Base-by-base conservation (phyloP, 2,329 filamentous ascomycete species). In the Metarhizium anisopliae region DNA sequence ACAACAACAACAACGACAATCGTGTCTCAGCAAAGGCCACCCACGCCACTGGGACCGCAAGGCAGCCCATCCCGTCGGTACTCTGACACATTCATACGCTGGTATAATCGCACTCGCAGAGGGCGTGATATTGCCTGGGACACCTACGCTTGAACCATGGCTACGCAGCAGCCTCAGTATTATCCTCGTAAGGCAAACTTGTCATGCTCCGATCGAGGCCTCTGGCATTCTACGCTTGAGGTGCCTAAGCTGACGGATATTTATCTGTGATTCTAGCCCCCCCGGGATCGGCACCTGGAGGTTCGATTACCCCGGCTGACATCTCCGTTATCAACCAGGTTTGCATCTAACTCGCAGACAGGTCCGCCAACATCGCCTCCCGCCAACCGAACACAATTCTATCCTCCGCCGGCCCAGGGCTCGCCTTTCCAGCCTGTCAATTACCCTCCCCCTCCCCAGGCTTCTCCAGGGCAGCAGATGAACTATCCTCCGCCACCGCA, bases 361-460 rank as follows among this genome's bases (percentile, higher is more conserved):
- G 56, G 58, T 77, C 76, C 76, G 18, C 75, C 77, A 35, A 74
- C 71, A 5, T 79, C 77, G 25, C 73, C 76, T 51, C 75, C 77
- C 3, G 72, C 74, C 47, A 72, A 70, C 63, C 71, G 72, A 59
- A 68, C 73, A 25, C 74, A 73, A 50, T 77, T 76, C 66, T 78
- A 76, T 51, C 69, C 75, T 54, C 60, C 60, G 29, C 59, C 59
- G 13, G 51, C 58, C 0, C 69, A 70, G 52, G 60, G 61, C 45
- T 60, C 60, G 51, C 56, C 58, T 6, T 49, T 58, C 25, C 53
- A 59, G 42, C 43, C 35, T 6, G 50, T 42, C 50, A 50, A 55
- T 42, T 71, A 70, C 55, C 68, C 70, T 45, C 65, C 65, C 13
- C 61, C 60, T 53, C 55, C 47, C 10, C 63, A 58, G 53, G 58